phyloP scores from a whole-genome alignment of 2,329 filamentous ascomycete genomes.

The Microdochium nivale region DNA sequence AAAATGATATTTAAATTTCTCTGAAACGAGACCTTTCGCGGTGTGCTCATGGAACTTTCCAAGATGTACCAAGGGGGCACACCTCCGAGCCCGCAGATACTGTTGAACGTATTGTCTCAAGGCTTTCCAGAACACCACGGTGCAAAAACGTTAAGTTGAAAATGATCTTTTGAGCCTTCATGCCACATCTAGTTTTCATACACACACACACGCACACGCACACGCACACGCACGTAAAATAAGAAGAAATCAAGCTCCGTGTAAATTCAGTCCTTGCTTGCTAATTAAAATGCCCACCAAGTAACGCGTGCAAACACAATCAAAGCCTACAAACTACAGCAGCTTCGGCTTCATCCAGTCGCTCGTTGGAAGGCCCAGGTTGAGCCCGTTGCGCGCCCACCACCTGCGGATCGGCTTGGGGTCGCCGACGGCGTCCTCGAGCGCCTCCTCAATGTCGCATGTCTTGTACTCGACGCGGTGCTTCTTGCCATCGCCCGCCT shows the following conservation, averaged over 20 bases:
- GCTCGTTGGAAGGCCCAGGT: conserved; percentile 71
- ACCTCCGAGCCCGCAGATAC: no score
- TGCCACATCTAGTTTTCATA: no score
- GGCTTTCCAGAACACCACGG: no score
- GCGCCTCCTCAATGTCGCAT: conserved; percentile 88
- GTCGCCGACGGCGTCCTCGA: conserved; percentile 75
- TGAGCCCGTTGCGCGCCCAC: conserved; percentile 82
- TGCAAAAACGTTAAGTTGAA: no score
- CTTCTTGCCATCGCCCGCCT: conserved; percentile 44
- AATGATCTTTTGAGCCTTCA: no score
- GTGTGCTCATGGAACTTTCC: no score
- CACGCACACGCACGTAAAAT: no score
- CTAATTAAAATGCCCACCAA: neutral
- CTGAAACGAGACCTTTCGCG: no score
- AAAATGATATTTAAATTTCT: no score
- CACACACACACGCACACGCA: no score
- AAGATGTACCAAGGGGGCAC: no score
- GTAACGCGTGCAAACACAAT: neutral
- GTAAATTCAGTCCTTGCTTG: neutral
- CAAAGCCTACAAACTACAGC: conserved; percentile 31
- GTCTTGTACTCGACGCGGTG: conserved; percentile 86
- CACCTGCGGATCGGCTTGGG: conserved; percentile 69
- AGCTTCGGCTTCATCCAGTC: conserved; percentile 75
- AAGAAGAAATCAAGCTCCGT: neutral
- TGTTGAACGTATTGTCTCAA: no score